phyloP scores from a whole-genome alignment of 176 grass and related monocot species.

The Aegilops bicornis region DNA sequence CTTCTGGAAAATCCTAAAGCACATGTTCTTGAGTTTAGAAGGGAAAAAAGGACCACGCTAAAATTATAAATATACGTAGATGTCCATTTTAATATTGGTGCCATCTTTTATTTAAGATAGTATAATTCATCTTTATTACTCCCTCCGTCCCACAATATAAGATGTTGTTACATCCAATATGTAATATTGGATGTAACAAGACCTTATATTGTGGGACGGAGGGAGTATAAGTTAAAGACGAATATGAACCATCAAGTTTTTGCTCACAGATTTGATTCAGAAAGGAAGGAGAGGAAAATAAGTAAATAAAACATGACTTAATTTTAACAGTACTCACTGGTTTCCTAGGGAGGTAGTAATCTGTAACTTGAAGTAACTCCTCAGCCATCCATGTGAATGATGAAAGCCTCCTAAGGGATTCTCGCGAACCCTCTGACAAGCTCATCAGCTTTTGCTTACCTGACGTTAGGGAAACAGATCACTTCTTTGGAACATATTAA shows the following conservation, averaged over 20 bases:
- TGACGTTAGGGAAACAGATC: slow-evolving; percentile 31
- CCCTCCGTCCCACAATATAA: no score
- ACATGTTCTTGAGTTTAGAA: neutral
- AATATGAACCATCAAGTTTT: neutral
- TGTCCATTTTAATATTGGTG: neutral
- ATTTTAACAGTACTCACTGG: slow-evolving; percentile 59
- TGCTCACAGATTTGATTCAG: neutral
- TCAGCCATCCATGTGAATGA: slow-evolving; percentile 97
- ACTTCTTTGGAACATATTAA: neutral
- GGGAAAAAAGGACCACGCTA: neutral
- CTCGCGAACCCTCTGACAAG: slow-evolving; percentile 81
- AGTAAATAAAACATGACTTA: neutral
- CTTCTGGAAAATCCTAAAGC: slow-evolving; percentile 3
- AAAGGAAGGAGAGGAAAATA: neutral
- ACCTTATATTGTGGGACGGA: no score
- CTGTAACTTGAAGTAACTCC: slow-evolving; percentile 89
- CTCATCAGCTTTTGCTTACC: slow-evolving; percentile 90
- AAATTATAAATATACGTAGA: neutral
- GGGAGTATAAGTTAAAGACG: neutral
- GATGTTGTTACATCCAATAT: no score
- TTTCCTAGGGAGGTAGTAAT: slow-evolving; percentile 82
- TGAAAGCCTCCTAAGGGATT: slow-evolving; percentile 88
- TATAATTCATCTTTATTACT: neutral
- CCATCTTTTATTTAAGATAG: neutral
- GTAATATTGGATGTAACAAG: no score